Base-by-base conservation (phyloP, 345 rosid species). In the Salix brachista region DNA sequence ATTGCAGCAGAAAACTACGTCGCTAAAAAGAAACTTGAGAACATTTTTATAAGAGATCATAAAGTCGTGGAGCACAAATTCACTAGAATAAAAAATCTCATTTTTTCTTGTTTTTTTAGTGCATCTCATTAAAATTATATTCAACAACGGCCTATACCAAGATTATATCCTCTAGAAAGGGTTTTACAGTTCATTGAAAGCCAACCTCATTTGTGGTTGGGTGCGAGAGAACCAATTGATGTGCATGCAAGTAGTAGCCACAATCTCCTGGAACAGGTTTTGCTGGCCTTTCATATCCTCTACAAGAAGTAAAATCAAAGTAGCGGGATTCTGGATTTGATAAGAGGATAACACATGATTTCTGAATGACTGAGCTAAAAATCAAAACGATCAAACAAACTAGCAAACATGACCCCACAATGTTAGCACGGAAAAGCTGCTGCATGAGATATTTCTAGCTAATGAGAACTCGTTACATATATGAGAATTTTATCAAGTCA, bases 241-340 rank as follows among this genome's bases (percentile, higher is more conserved):
- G 97, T 48, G 97, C 98, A 77, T 94, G 97, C 83, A 94, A 83
- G 80, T 87, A 78, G 81, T 91, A 94, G 78, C 97, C 98, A 67
- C 90, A 92, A 65, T 91, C 97, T 77, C 98, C 97, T 0, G 97
- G 95, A 52, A 92, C 90, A 32, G 98, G 91, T 36, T 88, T 87
- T 21, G 69, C 66, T 14, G 97, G 93, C 79, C 87, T 92, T 64
- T 76, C 81, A 81, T 94, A 90, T 52, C 98, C 97, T 70, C 97
- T 94, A 79, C 79, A 80, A 13, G 36, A 64, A 64, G 25, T 69
- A 70, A 46, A 46, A 16, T 46, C 52, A 46, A 46, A 46, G 18
- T 14, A 4, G 52, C 14, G 6, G 50, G 52, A 14, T 46, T 46
- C 52, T 46, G 52, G 52, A 46, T 46, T 46, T 46, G 52, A 14